Base-by-base conservation (phyloP, 306 rosid genomes). In the Begonia fuchsioides region DNA sequence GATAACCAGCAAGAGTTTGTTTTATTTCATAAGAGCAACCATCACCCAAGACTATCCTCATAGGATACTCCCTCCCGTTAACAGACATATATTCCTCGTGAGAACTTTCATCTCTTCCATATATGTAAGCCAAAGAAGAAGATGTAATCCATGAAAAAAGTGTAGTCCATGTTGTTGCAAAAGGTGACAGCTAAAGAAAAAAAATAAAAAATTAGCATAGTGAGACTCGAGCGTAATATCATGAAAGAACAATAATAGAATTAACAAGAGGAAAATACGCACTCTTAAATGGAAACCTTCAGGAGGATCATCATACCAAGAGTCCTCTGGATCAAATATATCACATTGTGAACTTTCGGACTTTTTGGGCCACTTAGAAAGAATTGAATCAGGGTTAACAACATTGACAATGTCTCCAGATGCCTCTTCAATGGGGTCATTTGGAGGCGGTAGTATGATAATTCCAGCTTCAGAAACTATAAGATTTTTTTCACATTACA, bases 11-110 rank as follows among this genome's bases (percentile, higher is more conserved):
- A 61, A 90, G 68, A 50, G 97, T 75, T 75, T 79, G 77, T 60
- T 81, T 84, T 72, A 90, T 90, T 76, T 90, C 95, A 44, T 76
- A 68, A 41, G 97, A 81, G 26, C 93, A 85, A 59, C 94, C 94
- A 79, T 77, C 95, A 57, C 66, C 57, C 70, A 80, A 84, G 52
- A 71, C 68, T 66, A 63, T 70, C 79, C 79, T 81, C 38, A 26
- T 15, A 41, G 79, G 79, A 76, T 79, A 90, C 63, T 75, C 84
- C 60, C 75, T 77, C 57, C 82, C 87, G 48, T 84, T 76, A 51
- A 84, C 69, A 12, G 65, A 64, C 43, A 64, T 65, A 63, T 76
- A 90, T 32, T 85, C 92, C 66, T 81, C 95, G 50, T 81, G 94
- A 59, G 43, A 66, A 61, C 71, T 85, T 44, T 81, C 98, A 49